These are phyloP conservation scores for Xylaria arbuscula DNA, from an alignment of 2,329 filamentous ascomycete species.

Conservation along the genomic window DNA sequence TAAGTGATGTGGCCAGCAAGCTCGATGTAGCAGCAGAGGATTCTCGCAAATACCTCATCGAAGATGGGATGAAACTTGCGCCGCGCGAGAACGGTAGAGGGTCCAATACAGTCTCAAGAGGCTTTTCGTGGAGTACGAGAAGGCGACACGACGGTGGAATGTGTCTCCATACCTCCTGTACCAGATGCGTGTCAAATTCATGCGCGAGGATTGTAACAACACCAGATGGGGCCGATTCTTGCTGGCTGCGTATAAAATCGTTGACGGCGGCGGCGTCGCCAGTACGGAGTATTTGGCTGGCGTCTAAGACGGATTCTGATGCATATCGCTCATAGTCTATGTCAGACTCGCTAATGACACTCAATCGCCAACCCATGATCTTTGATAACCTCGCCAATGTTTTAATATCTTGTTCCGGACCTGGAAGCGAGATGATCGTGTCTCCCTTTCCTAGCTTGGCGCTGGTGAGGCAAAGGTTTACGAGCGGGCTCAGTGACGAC, in stretches of 20 bases:
- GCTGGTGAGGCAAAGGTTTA: slow-evolving; percentile 19
- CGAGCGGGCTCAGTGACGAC: slow-evolving; percentile 24
- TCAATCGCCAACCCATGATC: slow-evolving; percentile 26
- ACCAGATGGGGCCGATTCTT: slow-evolving; percentile 16
- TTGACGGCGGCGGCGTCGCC: slow-evolving; percentile 11
- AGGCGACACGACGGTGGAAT: slow-evolving; percentile 30
- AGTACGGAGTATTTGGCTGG: slow-evolving; percentile 2
- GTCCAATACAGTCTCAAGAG: slow-evolving; percentile 13
- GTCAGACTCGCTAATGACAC: slow-evolving; percentile 8
- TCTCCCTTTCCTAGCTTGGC: slow-evolving; percentile 32
- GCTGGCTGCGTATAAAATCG: slow-evolving; percentile 14
- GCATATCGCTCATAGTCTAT: slow-evolving; percentile 9
- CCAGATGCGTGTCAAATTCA: slow-evolving; percentile 13
- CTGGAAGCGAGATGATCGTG: slow-evolving; percentile 24
- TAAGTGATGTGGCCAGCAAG: slow-evolving; percentile 20
- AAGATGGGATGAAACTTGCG: slow-evolving; percentile 33
- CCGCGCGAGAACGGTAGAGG: slow-evolving; percentile 28
- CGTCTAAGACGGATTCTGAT: slow-evolving; percentile 11
- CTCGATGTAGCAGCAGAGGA: slow-evolving; percentile 18
- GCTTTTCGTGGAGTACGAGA: slow-evolving; percentile 24
- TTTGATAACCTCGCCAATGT: slow-evolving; percentile 16
- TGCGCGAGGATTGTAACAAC: slow-evolving; percentile 28
- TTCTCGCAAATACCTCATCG: slow-evolving; percentile 28
- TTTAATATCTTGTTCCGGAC: slow-evolving; percentile 18
- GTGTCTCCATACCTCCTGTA: slow-evolving; percentile 28